A percentile compares a stretch with the other conserved stretches of the same genome.
Evolutionary conservation across 1,284 basidiomycete species (phyloP).

Genomic region (Coniferiporia sulphurascens): DNA sequence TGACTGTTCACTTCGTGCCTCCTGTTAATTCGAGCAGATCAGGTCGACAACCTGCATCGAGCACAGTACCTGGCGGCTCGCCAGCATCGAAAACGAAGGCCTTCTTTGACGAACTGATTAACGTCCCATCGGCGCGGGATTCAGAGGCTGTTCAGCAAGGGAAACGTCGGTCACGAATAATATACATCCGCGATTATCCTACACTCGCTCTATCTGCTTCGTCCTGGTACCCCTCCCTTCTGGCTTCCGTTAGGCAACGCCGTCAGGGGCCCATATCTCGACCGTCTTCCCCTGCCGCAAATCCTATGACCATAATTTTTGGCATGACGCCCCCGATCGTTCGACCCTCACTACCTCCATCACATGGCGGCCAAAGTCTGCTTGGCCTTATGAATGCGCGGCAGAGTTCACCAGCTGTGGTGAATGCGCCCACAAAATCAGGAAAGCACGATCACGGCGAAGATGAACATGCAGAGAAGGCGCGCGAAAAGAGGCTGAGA

Average conservation of each 20-base stretch:
- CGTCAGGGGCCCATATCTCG: conserved; percentile 57
- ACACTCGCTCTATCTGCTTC: conserved; percentile 69
- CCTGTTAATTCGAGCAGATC: conserved; percentile 34
- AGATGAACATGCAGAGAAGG: conserved; percentile 55
- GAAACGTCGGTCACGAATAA: conserved; percentile 48
- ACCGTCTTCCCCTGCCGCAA: conserved; percentile 50
- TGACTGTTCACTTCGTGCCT: conserved; percentile 60
- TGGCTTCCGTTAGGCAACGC: conserved; percentile 69
- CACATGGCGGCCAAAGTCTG: conserved; percentile 24
- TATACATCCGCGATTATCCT: conserved; percentile 79
- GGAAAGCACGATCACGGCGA: conserved; percentile 54
- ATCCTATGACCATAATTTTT: conserved; percentile 77
- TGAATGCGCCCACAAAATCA: conserved; percentile 22
- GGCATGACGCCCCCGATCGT: conserved; percentile 74
- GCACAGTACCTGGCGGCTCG: conserved; percentile 20
- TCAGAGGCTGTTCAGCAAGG: conserved; percentile 23
- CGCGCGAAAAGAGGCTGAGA: conserved; percentile 62
- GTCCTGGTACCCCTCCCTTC: conserved; percentile 75
- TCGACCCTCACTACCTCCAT: conserved; percentile 33
- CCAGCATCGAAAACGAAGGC: conserved; percentile 52
- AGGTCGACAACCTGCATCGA: conserved; percentile 8
- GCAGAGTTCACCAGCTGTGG: conserved; percentile 7
- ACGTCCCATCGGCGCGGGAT: conserved; percentile 42
- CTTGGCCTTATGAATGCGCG: conserved; percentile 34
- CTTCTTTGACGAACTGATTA: conserved; percentile 73